Conservation (phyloP, 495 filamentous ascomycete species). For the Penicillium egyptiacum region DNA sequence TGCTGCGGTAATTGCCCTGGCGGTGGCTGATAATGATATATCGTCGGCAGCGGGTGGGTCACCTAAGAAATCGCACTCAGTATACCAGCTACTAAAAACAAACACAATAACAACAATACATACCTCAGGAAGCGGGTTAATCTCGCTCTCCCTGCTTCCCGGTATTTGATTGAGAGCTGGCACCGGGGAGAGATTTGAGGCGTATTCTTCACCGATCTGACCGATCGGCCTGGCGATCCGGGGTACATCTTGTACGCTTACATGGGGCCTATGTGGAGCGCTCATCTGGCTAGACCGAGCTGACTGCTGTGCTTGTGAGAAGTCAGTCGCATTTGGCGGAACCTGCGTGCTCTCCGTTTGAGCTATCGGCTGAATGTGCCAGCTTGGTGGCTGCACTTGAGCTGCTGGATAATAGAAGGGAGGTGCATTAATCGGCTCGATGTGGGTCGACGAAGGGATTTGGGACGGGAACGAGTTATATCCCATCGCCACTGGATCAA, state of each 20-base stretch:
- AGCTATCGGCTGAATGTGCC: constrained; percentile 9
- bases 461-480: constrained; percentile 14
- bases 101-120: neutral
- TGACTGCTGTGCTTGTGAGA: constrained; percentile 16
- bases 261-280: neutral
- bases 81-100: neutral
- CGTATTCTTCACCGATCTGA: constrained; percentile 6
- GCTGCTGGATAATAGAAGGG: constrained; percentile 26
- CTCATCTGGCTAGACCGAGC: neutral
- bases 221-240: constrained; percentile 10
- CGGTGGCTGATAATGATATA: constrained; percentile 18
- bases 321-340: constrained; percentile 6
- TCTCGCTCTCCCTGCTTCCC: neutral
- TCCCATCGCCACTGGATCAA: constrained; percentile 16
- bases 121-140: neutral
- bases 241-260: constrained; percentile 9
- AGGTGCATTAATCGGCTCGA: constrained; percentile 5
- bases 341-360: neutral
- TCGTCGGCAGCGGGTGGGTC: constrained; percentile 7
- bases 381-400: constrained; percentile 12
- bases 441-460: neutral
- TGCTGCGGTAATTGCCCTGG: constrained; percentile 10
- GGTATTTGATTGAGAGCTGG: neutral
- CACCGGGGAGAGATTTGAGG: constrained; percentile 4
- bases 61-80: neutral